Conservation (phyloP, 495 filamentous ascomycete genomes). For the Penicillium soppii region DNA sequence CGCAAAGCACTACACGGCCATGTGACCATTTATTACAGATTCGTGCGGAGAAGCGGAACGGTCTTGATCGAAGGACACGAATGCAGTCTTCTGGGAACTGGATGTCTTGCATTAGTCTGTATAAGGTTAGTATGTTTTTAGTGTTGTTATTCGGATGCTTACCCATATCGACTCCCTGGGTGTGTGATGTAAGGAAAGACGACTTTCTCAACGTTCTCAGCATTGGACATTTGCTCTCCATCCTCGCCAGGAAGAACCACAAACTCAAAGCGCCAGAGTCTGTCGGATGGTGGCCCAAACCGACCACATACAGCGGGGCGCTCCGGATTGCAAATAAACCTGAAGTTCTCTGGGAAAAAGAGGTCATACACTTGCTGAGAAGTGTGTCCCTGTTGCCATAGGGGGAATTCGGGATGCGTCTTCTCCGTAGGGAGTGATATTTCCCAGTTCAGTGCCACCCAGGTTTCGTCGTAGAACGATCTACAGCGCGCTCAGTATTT, state of each 20-base stretch:
- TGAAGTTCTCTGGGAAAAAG: conserved; percentile 49
- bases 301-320: conserved; percentile 47
- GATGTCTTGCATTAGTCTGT: conserved; percentile 28
- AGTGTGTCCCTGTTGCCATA: conserved; percentile 49
- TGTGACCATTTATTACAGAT: conserved; percentile 53
- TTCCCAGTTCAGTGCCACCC: conserved; percentile 53
- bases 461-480: conserved; percentile 48
- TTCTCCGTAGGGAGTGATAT: conserved; percentile 42
- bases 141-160: too few relatives aligned
- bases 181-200: conserved; percentile 37
- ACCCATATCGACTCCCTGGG: conserved; percentile 32
- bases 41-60: conserved; percentile 46
- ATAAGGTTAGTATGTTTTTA: too few relatives aligned
- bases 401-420: conserved; percentile 48
- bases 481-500: conserved; percentile 13
- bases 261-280: conserved; percentile 53
- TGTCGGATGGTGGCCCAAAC: conserved; percentile 41
- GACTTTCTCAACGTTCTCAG: conserved; percentile 20
- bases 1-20: conserved; percentile 44
- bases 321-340: conserved; percentile 45
- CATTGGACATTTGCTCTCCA: conserved; percentile 28
- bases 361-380: conserved; percentile 50
- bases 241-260: conserved; percentile 31
- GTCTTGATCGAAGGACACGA: conserved; percentile 47
- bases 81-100: conserved; percentile 50